These are phyloP conservation scores for Dioszegia aurantiaca DNA, from an alignment of 768 basidiomycete species.

Conservation along the genomic window DNA sequence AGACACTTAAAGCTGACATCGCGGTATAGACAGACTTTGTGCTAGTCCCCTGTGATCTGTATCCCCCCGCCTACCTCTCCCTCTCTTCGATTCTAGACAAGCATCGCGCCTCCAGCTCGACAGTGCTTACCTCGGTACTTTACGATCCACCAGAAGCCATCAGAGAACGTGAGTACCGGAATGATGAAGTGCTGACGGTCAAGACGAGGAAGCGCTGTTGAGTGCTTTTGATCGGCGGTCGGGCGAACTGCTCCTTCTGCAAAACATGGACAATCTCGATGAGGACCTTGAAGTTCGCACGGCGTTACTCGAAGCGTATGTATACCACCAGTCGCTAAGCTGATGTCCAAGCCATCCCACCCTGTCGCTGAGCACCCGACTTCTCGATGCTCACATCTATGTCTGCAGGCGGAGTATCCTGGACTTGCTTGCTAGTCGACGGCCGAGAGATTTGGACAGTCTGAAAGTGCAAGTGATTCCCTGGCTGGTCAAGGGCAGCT, in stretches of 20 bases:
- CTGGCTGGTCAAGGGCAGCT: conserved; percentile 84
- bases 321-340: conserved; percentile 59
- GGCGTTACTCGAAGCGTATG: conserved; percentile 57
- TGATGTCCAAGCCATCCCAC: conserved; percentile 65
- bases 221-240: conserved; percentile 57
- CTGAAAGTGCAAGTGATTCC: conserved; percentile 86
- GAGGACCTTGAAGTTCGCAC: conserved; percentile 9
- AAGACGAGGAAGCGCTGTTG: conserved; percentile 70
- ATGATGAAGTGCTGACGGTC: conserved; percentile 62
- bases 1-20: conserved; percentile 9
- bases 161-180: conserved; percentile 40
- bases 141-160: conserved; percentile 50
- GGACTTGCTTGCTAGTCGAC: conserved; percentile 61
- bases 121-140: conserved; percentile 49
- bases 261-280: conserved; percentile 14
- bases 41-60: conserved; percentile 84
- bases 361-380: conserved; percentile 63
- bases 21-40: conserved; percentile 67
- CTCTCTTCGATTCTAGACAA: conserved; percentile 71
- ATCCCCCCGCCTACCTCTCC: conserved; percentile 71
- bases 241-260: conserved; percentile 6
- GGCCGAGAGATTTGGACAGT: conserved; percentile 71
- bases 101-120: conserved; percentile 59
- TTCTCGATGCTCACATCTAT: conserved; percentile 87
- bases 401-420: conserved; percentile 74